A percentile compares a stretch with the other conserved stretches of the same genome.
These are phyloP conservation scores for Falciphora oryzae DNA, from an alignment of 2,329 filamentous ascomycete genomes.

Conservation along the genomic window DNA sequence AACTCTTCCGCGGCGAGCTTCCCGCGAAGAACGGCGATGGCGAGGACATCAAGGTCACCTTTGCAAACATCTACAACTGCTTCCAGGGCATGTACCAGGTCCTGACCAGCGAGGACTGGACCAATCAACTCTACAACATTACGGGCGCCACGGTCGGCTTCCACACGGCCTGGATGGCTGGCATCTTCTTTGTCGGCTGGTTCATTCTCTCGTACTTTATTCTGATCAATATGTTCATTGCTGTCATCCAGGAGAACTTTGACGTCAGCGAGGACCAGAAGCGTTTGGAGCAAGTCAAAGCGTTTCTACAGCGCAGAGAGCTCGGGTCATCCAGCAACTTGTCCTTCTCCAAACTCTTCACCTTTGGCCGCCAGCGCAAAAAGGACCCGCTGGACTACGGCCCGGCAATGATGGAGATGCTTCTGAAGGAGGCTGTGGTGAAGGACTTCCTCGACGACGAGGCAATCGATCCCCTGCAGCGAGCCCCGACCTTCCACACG, in stretches of 20 bases:
- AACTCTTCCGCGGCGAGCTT: slow-evolving; percentile 86
- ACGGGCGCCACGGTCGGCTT: slow-evolving; percentile 60
- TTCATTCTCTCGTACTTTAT: slow-evolving; percentile 95
- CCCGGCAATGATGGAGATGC: slow-evolving; percentile 88
- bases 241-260: slow-evolving; percentile 99
- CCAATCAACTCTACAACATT: slow-evolving; percentile 74
- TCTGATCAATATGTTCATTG: slow-evolving; percentile 99
- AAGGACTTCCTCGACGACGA: slow-evolving; percentile 92
- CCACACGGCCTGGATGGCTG: slow-evolving; percentile 86
- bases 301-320: slow-evolving; percentile 88
- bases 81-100: slow-evolving; percentile 98
- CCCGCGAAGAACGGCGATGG: slow-evolving; percentile 57
- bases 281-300: slow-evolving; percentile 89
- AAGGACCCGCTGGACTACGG: slow-evolving; percentile 89
- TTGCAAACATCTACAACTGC: slow-evolving; percentile 88
- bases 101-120: slow-evolving; percentile 96
- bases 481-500: slow-evolving; percentile 3
- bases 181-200: slow-evolving; percentile 88
- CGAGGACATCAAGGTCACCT: slow-evolving; percentile 64
- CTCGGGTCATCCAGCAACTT: slow-evolving; percentile 70
- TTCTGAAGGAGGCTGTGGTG: slow-evolving; percentile 92
- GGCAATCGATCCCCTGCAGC: slow-evolving; percentile 39
- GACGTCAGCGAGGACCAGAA: slow-evolving; percentile 98
- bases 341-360: slow-evolving; percentile 65
- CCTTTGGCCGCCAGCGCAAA: slow-evolving; percentile 53